These are phyloP conservation scores for Periglandula ipomoeae DNA, from an alignment of 2,329 filamentous ascomycete species.

Conservation along the genomic window DNA sequence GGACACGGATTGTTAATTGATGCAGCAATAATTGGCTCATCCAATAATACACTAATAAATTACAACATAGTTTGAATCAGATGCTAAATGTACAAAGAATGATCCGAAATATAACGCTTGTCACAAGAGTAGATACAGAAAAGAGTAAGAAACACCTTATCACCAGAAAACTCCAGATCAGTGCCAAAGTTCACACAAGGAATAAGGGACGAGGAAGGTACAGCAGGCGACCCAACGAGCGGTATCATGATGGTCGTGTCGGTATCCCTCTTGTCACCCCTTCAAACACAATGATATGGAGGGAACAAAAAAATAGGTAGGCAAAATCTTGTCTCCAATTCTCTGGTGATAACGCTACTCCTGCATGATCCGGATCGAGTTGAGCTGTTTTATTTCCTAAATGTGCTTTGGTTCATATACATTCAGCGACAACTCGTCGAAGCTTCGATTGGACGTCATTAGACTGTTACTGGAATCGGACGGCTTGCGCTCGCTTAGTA, in stretches of 20 bases:
- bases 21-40: background rate
- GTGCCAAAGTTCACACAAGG: background rate
- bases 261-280: background rate
- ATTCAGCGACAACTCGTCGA: slow-evolving; percentile 12
- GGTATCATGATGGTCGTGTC: background rate
- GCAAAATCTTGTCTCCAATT: background rate
- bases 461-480: background rate
- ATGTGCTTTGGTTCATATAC: slow-evolving; percentile 17
- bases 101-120: slow-evolving; percentile 14
- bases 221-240: background rate
- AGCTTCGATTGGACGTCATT: background rate
- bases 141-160: background rate
- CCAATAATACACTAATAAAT: slow-evolving; percentile 32
- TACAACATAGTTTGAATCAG: slow-evolving; percentile 34
- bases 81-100: slow-evolving; percentile 24
- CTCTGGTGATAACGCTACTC: background rate
- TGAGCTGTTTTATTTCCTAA: slow-evolving; percentile 7
- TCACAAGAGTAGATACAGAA: slow-evolving; percentile 8
- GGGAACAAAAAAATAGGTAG: background rate
- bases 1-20: too few species aligned
- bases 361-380: slow-evolving; percentile 14
- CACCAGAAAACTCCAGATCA: slow-evolving; percentile 1
- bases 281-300: background rate
- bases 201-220: background rate
- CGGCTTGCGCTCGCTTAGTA: background rate